phyloP scores from a whole-genome alignment of 768 basidiomycete species.

The Hypsizygus marmoreus region DNA sequence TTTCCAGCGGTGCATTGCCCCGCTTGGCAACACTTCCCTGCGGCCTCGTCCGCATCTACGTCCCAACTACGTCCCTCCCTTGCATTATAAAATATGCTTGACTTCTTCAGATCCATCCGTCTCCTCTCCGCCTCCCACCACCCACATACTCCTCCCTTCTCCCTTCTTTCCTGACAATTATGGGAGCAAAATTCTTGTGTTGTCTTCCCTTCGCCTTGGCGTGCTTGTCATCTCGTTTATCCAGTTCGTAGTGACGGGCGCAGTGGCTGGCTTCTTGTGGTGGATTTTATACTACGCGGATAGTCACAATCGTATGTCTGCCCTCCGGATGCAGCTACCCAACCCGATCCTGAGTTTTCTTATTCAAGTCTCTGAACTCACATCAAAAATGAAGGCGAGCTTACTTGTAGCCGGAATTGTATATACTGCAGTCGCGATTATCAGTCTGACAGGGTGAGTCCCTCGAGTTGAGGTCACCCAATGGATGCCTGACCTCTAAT shows the following conservation, averaged over 20 bases:
- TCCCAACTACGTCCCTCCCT: no score
- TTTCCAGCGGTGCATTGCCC: constrained; percentile 1
- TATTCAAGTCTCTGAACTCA: constrained; percentile 24
- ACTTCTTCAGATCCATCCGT: no score
- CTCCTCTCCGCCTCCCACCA: neutral
- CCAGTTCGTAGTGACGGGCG: constrained; percentile 37
- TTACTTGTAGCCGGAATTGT: constrained; percentile 33
- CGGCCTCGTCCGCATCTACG: no score
- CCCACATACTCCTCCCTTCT: constrained; percentile 5
- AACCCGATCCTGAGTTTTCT: no score
- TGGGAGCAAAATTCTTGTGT: constrained; percentile 43
- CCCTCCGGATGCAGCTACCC: no score
- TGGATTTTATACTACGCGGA: no score
- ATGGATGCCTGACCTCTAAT: constrained; percentile 10
- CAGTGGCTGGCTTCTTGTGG: constrained; percentile 33
- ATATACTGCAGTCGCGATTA: constrained; percentile 33
- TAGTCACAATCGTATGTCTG: no score
- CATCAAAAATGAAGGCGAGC: constrained; percentile 27
- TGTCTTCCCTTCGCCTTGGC: constrained; percentile 45
- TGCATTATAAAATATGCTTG: no score
- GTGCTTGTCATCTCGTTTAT: constrained; percentile 41
- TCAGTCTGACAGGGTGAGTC: constrained; percentile 36
- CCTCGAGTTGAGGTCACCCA: no score
- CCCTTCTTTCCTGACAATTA: constrained; percentile 11
- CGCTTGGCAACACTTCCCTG: no score